Conservation (phyloP, 2,329 filamentous ascomycete species). For the Ceratocystis cubensis region DNA sequence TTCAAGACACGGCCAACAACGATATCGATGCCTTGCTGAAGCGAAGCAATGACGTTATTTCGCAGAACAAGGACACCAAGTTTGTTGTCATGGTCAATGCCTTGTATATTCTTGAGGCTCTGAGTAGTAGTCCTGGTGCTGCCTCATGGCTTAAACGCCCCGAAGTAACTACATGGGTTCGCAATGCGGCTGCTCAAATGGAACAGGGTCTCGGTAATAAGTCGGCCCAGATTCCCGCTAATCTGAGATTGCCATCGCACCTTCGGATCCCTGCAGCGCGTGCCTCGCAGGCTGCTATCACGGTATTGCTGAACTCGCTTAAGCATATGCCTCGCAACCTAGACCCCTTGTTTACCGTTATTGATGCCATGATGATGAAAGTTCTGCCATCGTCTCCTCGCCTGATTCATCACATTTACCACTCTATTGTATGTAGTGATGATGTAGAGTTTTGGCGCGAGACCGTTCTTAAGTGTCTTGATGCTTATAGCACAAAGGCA, state of each 20-base stretch:
- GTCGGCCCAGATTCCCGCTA: conserved; percentile 42
- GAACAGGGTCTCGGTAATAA: conserved; percentile 38
- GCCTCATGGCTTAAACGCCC: conserved; percentile 60
- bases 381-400: conserved; percentile 66
- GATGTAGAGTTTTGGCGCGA: conserved; percentile 77
- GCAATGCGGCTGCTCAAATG: conserved; percentile 60
- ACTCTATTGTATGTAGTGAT: conserved; percentile 67
- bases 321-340: conserved; percentile 61
- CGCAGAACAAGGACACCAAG: conserved; percentile 55
- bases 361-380: conserved; percentile 72
- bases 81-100: conserved; percentile 67
- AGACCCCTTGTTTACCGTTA: conserved; percentile 70
- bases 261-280: conserved; percentile 67
- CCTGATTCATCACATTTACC: conserved; percentile 73
- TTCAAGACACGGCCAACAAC: conserved; percentile 62
- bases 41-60: conserved; percentile 49
- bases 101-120: conserved; percentile 70
- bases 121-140: conserved; percentile 53
- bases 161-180: conserved; percentile 48
- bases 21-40: conserved; percentile 62
- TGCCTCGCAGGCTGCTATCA: conserved; percentile 61
- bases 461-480: conserved; percentile 72
- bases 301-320: conserved; percentile 71
- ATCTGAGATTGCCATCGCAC: conserved; percentile 54
- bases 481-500: conserved; percentile 67